These are phyloP conservation scores for Trichosanthes cucumerina DNA, from an alignment of 306 rosid species.

Conservation along the genomic window DNA sequence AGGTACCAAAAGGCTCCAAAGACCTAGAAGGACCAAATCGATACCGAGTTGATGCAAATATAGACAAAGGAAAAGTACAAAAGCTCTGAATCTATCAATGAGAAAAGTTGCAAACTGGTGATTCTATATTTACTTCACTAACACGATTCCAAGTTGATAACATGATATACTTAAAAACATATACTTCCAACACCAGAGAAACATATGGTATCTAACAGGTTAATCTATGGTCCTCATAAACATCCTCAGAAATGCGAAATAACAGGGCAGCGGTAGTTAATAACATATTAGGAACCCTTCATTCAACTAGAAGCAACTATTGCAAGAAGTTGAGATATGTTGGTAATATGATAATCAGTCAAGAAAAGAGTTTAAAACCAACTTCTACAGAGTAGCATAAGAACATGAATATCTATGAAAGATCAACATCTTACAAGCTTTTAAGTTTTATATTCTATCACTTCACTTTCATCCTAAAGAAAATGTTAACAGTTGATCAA, in stretches of 20 bases:
- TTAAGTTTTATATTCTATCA: neutral
- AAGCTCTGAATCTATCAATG: neutral
- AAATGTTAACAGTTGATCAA: neutral
- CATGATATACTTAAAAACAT: neutral
- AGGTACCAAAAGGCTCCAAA: slow-evolving; percentile 24
- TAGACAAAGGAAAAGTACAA: neutral
- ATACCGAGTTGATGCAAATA: neutral
- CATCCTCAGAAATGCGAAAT: too few relatives aligned
- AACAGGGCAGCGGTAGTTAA: too few relatives aligned
- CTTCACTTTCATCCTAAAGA: neutral
- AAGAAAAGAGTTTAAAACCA: neutral
- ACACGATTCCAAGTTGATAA: neutral
- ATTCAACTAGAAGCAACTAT: neutral
- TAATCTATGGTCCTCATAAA: too few relatives aligned
- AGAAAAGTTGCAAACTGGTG: neutral
- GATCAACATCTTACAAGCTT: neutral
- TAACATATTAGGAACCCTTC: too few relatives aligned
- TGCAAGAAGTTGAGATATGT: neutral
- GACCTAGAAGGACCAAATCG: neutral
- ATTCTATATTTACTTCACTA: neutral
- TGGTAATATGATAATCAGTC: neutral
- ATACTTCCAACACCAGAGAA: neutral
- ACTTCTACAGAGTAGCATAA: neutral
- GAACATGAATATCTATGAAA: neutral
- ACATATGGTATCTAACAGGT: too few relatives aligned